These are phyloP conservation scores for Thielaviopsis ethacetica DNA, from an alignment of 2,329 filamentous ascomycete genomes.

Conservation along the genomic window DNA sequence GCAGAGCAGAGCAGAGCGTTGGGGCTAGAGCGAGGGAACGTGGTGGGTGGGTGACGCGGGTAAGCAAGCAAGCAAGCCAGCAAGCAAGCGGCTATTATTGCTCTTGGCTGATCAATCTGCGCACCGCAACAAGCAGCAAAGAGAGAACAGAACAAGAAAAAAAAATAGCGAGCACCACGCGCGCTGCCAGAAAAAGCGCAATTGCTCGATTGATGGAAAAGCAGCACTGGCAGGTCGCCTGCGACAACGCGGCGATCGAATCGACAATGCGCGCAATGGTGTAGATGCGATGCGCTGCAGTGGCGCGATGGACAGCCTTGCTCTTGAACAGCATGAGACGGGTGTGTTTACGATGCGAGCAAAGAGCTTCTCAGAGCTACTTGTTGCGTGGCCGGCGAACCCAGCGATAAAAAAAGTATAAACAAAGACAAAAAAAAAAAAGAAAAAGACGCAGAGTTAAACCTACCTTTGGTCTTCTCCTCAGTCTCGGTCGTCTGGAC, in stretches of 20 bases:
- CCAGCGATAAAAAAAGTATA: background rate
- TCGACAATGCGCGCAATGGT: background rate
- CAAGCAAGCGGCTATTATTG: background rate
- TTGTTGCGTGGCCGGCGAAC: too few relatives aligned
- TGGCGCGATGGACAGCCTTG: background rate
- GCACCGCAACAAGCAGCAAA: background rate
- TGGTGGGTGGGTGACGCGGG: background rate
- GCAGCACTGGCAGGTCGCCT: background rate
- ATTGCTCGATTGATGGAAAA: conserved; percentile 10
- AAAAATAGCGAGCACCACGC: conserved; percentile 1
- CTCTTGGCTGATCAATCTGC: background rate
- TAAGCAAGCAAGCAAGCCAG: background rate
- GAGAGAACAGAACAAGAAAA: background rate
- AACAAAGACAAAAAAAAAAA: background rate
- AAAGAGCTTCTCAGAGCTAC: background rate
- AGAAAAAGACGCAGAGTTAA: too few relatives aligned
- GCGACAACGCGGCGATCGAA: background rate
- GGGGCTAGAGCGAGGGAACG: background rate
- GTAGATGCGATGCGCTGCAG: background rate
- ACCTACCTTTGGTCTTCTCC: conserved; percentile 15
- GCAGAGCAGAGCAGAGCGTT: background rate
- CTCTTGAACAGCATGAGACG: background rate
- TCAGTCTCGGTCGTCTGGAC: conserved; percentile 16
- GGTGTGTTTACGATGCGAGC: background rate
- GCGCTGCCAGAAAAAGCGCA: background rate